Base-by-base conservation (phyloP, 2,329 filamentous ascomycete genomes). In the Cytospora paraplurivora region DNA sequence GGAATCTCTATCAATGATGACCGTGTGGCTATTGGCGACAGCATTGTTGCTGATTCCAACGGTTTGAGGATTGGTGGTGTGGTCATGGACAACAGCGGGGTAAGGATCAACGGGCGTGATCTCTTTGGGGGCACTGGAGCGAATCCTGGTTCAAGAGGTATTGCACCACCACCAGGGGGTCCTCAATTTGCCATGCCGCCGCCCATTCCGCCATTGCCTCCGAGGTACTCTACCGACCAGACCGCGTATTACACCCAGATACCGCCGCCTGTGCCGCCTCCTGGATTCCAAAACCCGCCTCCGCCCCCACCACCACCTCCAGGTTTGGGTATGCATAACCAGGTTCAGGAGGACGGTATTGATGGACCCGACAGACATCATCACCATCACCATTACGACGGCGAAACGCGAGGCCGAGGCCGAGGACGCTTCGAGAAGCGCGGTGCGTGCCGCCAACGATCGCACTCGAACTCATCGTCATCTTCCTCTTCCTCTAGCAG, bases 21-120 rank as follows among this genome's bases (percentile, higher is more conserved):
- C 37, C 73, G 77, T 17, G 72, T 82, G 33, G 75, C 76, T 4
- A 76, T 78, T 63, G 81, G 78, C 6, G 74, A 77, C 44, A 72
- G 67, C 2, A 75, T 83, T 57, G 75, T 79, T 50, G 79, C 77
- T 4, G 78, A 82, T 67, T 70, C 73, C 59, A 76, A 77, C 61
- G 78, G 82, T 12, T 68, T 85, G 61, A 75, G 79, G 21, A 77
- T 84, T 63, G 79, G 80, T 32, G 76, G 74, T 8, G 64, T 82
- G 27, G 72, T 79, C 1, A 75, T 79, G 41, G 77, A 81, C 65
- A 72, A 72, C 17, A 73, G 73, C 34, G 79, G 78, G 5, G 75
- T 81, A 41, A 72, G 74, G 15, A 57, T 64, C 15, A 32, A 55
- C 15, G 60, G 63, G 2, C 63, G 60, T 15, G 63, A 52, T 10